Base-by-base conservation (phyloP, 805 yeast genomes). In the Teunomyces kruisii region DNA sequence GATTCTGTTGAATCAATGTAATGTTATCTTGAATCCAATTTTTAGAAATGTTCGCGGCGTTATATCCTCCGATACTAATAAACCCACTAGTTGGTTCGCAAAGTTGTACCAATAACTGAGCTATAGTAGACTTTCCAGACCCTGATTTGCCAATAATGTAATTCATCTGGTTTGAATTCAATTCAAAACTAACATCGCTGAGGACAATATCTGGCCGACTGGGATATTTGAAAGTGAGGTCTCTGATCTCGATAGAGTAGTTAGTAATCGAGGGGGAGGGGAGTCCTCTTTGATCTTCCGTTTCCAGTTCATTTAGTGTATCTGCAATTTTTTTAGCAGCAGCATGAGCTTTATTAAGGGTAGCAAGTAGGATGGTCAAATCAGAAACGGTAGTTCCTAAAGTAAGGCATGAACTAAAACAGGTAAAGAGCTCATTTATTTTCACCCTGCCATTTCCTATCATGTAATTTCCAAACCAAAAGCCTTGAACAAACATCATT, bases 71-170 rank as follows among this genome's bases (percentile, higher is more conserved):
- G 9, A 91, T 62, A 2, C 58, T 58, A 1, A 94, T 76, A 1
- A 56, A 45, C 0, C 99, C 99, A 0, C 59, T 45, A 4, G 63
- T 52, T 0, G 72, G 65, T 0, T 60, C 49, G 54, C 91, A 89
- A 17, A 88, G 74, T 22, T 77, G 77, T 44, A 86, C 59, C 1
- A 94, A 54, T 2, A 94, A 60, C 30, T 76, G 76, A 0, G 85
- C 78, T 2, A 94, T 49, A 0, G 98, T 86, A 0, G 98, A 92
- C 61, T 94, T 94, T 0, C 99, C 99, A 0, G 91, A 83, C 0
- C 99, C 99, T 0, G 97, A 90, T 48, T 76, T 74, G 1, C 99
- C 99, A 33, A 94, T 78, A 3, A 94, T 64, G 54, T 80, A 92
- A 1, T 84, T 80, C 6, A 78, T 57, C 27, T 65, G 52, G 1